Conservation (phyloP, 2,329 filamentous ascomycete species). For the Colletotrichum sp. region DNA sequence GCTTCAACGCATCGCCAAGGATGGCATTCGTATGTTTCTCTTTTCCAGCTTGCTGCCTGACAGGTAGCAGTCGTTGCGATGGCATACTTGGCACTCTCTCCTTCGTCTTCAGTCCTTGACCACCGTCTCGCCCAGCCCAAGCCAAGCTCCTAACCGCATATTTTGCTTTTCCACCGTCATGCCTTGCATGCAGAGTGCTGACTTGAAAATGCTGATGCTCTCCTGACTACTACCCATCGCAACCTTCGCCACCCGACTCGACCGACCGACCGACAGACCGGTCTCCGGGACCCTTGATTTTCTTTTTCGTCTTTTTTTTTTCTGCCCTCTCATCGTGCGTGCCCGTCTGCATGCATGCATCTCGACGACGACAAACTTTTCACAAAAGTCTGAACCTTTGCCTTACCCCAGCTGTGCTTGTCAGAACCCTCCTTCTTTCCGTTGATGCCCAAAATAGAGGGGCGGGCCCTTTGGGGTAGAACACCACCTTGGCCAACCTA, state of each 20-base stretch:
- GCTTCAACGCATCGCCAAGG: neutral
- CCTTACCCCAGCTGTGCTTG: neutral
- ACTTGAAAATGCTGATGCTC: neutral
- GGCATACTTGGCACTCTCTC: neutral
- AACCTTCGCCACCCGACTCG: neutral
- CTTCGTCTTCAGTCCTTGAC: neutral
- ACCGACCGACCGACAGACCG: neutral
- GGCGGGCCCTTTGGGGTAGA: neutral
- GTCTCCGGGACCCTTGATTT: neutral
- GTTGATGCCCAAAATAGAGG: neutral
- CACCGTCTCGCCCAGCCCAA: neutral
- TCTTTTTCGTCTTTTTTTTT: neutral
- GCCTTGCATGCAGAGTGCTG: conserved; percentile 5
- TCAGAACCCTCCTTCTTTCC: neutral
- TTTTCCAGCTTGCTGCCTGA: neutral
- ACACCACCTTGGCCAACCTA: neutral
- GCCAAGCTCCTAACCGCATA: neutral
- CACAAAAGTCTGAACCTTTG: neutral
- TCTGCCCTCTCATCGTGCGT: neutral
- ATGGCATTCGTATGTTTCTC: neutral
- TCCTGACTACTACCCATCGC: neutral
- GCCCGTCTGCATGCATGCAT: neutral
- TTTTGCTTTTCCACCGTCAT: neutral
- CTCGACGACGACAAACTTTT: neutral
- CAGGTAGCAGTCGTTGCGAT: neutral